These are phyloP conservation scores for Didymella arachidicola DNA, from an alignment of 2,329 filamentous ascomycete species.

Conservation along the genomic window DNA sequence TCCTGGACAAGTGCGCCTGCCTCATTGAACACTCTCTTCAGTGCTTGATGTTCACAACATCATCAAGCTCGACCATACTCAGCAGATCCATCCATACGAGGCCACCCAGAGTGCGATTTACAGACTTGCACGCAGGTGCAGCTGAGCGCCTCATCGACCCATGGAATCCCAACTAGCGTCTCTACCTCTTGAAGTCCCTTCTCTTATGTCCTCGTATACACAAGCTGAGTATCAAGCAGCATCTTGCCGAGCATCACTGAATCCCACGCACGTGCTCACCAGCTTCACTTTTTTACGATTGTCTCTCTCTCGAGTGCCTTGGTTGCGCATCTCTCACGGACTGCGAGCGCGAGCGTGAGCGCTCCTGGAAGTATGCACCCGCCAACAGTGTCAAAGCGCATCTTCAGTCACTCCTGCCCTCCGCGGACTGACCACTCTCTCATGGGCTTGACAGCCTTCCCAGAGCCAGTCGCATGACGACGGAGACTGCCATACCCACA, in stretches of 20 bases:
- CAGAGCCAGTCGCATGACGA: not conserved
- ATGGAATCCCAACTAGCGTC: not conserved
- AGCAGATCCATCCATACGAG: not conserved
- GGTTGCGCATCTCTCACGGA: not conserved
- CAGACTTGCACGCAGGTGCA: not conserved
- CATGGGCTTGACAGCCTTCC: not conserved
- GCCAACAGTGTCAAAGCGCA: not conserved
- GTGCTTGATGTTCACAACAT: not conserved
- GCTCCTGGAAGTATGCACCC: not conserved
- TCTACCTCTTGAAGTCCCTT: not conserved
- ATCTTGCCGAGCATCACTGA: not conserved
- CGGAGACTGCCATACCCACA: not conserved
- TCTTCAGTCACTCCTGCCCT: not conserved
- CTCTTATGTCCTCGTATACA: not conserved
- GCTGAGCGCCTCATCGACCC: not conserved
- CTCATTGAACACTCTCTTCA: not conserved
- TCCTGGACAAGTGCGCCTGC: slow-evolving; percentile 1
- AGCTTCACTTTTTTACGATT: not conserved
- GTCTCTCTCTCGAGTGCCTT: not conserved
- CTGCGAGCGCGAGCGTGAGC: not conserved
- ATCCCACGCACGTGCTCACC: not conserved
- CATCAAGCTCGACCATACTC: not conserved
- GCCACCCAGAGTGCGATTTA: too few relatives aligned
- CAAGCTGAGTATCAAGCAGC: not conserved
- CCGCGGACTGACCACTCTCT: not conserved